Percentiles rank a stretch among this genome's conserved stretches.
phyloP scores from a whole-genome alignment of 164 flowering plant genomes.

The Berberis thunbergii region DNA sequence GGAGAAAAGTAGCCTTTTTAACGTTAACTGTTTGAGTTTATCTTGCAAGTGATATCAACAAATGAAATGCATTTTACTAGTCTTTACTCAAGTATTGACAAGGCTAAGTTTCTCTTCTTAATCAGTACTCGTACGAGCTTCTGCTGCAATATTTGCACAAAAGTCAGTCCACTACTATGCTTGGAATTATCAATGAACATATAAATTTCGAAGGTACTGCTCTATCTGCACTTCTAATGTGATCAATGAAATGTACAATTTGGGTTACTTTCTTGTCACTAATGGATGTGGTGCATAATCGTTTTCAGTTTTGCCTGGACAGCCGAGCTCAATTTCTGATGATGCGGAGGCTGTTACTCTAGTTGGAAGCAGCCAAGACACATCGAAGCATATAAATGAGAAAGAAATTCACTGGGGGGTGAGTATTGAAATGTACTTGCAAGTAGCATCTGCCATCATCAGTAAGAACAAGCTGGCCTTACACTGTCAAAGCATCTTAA shows the following conservation, averaged over 20 bases:
- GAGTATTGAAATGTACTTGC: constrained; percentile 18
- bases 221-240: not conserved
- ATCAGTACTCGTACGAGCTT: constrained; percentile 83
- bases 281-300: not conserved
- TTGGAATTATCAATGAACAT: constrained; percentile 89
- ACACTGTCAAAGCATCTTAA: too few species aligned
- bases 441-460: too few species aligned
- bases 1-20: too few species aligned
- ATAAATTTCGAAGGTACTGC: constrained; percentile 74
- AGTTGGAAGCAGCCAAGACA: constrained; percentile 65
- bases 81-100: not conserved
- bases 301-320: constrained; percentile 80
- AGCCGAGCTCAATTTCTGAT: constrained; percentile 80
- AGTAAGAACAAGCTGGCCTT: too few species aligned
- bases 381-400: constrained; percentile 70
- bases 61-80: too few species aligned
- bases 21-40: too few species aligned
- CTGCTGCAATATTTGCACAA: constrained; percentile 85
- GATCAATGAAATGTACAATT: not conserved
- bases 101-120: constrained; percentile 2
- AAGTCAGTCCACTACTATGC: constrained; percentile 66
- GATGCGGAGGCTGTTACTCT: constrained; percentile 69
- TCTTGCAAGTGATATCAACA: too few species aligned
- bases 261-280: not conserved
- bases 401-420: constrained; percentile 99